Conservation (phyloP, 202 grass and related monocot genomes). For the Carex arenaria region DNA sequence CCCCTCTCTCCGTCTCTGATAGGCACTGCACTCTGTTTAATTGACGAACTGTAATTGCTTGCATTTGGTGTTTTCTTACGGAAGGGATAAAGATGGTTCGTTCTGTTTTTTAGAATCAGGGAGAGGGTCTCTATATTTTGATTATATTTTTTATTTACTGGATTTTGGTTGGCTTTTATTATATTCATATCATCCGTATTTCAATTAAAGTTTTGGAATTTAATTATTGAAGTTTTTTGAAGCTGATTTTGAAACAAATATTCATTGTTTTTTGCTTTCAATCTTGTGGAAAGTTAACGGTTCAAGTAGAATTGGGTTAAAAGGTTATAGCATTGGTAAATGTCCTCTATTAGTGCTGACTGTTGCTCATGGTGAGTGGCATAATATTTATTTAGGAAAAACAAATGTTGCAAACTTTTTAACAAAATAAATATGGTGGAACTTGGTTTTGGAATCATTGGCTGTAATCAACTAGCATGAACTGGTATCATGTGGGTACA, state of each 20-base stretch:
- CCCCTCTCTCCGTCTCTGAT: not conserved
- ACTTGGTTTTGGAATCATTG: not conserved
- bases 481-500: not conserved
- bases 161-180: not conserved
- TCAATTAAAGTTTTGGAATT: too few relatives aligned
- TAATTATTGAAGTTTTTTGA: not conserved
- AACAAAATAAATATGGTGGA: not conserved
- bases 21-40: not conserved
- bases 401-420: not conserved
- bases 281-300: not conserved
- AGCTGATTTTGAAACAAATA: not conserved
- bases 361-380: not conserved
- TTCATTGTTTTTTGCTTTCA: not conserved
- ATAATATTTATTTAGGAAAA: not conserved
- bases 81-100: not conserved
- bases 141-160: not conserved
- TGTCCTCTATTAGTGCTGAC: not conserved
- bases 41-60: not conserved
- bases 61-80: not conserved
- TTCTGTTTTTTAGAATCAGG: not conserved
- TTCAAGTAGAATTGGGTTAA: not conserved
- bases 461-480: not conserved
- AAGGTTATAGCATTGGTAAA: not conserved
- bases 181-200: not conserved
- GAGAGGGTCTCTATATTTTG: not conserved